Evolutionary conservation across 345 rosid species (phyloP).

Genomic region (Nasturtium officinale): DNA sequence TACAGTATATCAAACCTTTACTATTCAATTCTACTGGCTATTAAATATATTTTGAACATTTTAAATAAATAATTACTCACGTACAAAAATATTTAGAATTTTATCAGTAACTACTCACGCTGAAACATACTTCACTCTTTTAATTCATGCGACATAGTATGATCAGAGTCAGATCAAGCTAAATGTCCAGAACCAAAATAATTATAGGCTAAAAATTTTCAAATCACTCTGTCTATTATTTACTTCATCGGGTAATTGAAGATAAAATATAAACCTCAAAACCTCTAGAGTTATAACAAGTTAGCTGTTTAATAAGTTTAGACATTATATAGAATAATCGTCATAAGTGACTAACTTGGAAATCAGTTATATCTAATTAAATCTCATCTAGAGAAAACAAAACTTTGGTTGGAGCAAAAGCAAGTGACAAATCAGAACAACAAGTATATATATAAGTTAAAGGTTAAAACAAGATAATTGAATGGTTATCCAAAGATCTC

Average conservation of each 20-base stretch:
- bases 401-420: conserved; percentile 26
- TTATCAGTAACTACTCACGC: too few species aligned
- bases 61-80: too few species aligned
- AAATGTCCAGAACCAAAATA: neutral
- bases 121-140: too few species aligned
- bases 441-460: conserved; percentile 24
- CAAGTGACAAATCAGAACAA: conserved; percentile 33
- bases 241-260: neutral
- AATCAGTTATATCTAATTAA: conserved; percentile 23
- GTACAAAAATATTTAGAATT: too few species aligned
- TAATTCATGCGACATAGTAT: neutral
- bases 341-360: conserved; percentile 1
- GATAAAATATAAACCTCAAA: too few species aligned
- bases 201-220: neutral
- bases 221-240: neutral
- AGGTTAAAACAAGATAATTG: conserved; percentile 37
- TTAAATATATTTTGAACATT: too few species aligned
- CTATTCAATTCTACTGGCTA: too few species aligned
- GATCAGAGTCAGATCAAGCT: neutral
- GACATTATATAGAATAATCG: neutral
- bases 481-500: conserved; percentile 44
- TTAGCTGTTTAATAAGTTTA: conserved; percentile 11
- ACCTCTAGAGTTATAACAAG: conserved; percentile 7
- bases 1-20: too few species aligned
- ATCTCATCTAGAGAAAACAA: neutral